Conservation (phyloP, 805 yeast genomes). For the Candida argentea region DNA sequence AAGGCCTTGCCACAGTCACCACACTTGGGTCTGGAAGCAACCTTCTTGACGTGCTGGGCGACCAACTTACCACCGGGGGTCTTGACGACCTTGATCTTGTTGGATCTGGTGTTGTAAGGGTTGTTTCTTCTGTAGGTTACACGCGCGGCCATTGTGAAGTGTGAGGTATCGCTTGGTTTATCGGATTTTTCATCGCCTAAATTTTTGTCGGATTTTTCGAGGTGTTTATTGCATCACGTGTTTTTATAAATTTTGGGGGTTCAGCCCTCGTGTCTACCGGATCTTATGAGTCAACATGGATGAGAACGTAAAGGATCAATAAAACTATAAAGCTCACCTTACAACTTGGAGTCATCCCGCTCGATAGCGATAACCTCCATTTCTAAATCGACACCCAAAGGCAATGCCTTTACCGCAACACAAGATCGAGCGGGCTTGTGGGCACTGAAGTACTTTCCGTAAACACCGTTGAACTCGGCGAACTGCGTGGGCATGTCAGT, state of each 20-base stretch:
- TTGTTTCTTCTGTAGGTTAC: conserved; percentile 98
- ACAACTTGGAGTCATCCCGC: conserved; percentile 27
- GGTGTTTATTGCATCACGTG: no score
- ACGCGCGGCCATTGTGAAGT: conserved; percentile 90
- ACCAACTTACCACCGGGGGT: conserved; percentile 99
- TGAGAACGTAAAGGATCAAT: no score
- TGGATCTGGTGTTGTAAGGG: conserved; percentile 99
- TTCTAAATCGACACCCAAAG: conserved; percentile 81
- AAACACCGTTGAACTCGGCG: conserved; percentile 76
- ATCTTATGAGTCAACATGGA: no score
- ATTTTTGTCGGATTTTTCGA: no score
- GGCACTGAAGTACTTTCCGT: conserved; percentile 61
- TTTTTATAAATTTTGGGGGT: no score
- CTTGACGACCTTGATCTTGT: conserved; percentile 99
- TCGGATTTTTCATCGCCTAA: no score
- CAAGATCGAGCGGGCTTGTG: conserved; percentile 97
- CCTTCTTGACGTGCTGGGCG: conserved; percentile 95
- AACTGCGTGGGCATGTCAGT: conserved; percentile 78
- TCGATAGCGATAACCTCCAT: conserved; percentile 89
- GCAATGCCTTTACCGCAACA: conserved; percentile 88
- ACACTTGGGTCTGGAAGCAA: conserved; percentile 79
- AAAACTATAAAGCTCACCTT: no score
- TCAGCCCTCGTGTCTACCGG: no score
- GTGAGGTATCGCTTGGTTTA: no score
- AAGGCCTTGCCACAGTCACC: conserved; percentile 80